Evolutionary conservation across 352 stramenopile genomes (phyloP).

Genomic region (Phytophthora sansomeana): DNA sequence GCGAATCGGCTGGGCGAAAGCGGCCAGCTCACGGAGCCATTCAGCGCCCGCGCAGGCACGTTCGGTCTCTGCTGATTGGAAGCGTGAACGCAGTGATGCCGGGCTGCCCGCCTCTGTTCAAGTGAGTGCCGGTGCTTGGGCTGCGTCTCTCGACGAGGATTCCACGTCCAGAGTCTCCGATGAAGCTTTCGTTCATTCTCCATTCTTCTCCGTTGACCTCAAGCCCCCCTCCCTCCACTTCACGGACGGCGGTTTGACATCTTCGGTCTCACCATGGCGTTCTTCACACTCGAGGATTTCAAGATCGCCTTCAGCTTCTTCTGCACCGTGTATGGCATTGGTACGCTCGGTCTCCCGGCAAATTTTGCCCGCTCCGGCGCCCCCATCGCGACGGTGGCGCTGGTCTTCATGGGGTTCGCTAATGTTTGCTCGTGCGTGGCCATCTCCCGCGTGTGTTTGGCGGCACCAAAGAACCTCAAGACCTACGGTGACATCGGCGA

Average conservation of each 20-base stretch:
- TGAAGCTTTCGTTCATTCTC: slow-evolving; percentile 29
- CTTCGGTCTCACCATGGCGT: slow-evolving; percentile 31
- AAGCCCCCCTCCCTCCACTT: slow-evolving; percentile 20
- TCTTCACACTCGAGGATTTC: slow-evolving; percentile 66
- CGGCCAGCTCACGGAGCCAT: slow-evolving; percentile 25
- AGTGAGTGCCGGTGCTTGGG: slow-evolving; percentile 3
- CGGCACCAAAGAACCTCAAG: slow-evolving; percentile 49
- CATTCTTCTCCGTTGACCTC: slow-evolving; percentile 18
- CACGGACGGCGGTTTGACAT: slow-evolving; percentile 23
- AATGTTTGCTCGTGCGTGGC: slow-evolving; percentile 66
- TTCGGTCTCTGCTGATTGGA: slow-evolving; percentile 33
- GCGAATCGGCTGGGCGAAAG: slow-evolving; percentile 31
- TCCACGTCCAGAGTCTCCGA: background rate
- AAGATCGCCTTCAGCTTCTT: slow-evolving; percentile 76
- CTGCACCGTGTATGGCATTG: slow-evolving; percentile 74
- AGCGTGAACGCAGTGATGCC: slow-evolving; percentile 10
- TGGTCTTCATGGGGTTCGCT: slow-evolving; percentile 68
- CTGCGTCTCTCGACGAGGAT: slow-evolving; percentile 1
- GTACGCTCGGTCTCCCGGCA: slow-evolving; percentile 66
- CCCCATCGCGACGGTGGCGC: slow-evolving; percentile 49
- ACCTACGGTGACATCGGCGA: slow-evolving; percentile 62
- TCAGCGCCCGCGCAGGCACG: slow-evolving; percentile 25
- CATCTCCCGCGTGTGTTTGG: slow-evolving; percentile 56
- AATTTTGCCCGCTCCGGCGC: slow-evolving; percentile 69
- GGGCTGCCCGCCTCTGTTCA: slow-evolving; percentile 19